A percentile compares a stretch with the other conserved stretches of the same genome.
Evolutionary conservation across 2,329 filamentous ascomycete species (phyloP).

Genomic region (Aspergillus novoparasiticus): DNA sequence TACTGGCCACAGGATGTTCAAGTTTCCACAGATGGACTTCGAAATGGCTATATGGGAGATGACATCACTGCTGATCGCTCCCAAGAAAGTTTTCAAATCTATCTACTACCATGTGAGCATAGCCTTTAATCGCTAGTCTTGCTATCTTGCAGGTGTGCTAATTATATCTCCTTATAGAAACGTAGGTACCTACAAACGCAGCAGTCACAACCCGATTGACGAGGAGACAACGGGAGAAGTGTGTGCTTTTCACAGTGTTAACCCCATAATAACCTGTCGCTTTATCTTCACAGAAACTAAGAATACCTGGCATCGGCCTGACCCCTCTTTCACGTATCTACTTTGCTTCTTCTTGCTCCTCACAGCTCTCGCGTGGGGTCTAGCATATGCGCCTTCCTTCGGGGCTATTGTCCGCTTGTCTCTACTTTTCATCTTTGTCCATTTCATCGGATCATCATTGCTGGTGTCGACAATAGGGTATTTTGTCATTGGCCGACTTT

Average conservation of each 20-base stretch:
- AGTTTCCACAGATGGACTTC: conserved; percentile 75
- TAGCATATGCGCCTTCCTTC: conserved; percentile 55
- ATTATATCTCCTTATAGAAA: neutral
- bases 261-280: neutral
- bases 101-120: conserved; percentile 68
- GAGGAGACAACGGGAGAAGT: neutral
- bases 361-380: conserved; percentile 59
- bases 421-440: conserved; percentile 55
- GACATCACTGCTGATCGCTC: conserved; percentile 67
- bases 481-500: conserved; percentile 63
- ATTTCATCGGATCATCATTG: conserved; percentile 64
- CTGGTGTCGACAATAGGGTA: conserved; percentile 64
- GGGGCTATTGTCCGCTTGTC: conserved; percentile 50
- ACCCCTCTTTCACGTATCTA: conserved; percentile 71
- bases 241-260: neutral
- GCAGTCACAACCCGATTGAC: neutral
- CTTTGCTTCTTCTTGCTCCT: conserved; percentile 66
- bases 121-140: conserved; percentile 2
- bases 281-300: conserved; percentile 58
- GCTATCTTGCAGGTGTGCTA: neutral
- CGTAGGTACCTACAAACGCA: neutral
- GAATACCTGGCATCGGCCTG: conserved; percentile 70
- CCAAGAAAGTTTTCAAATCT: conserved; percentile 71
- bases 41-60: conserved; percentile 75
- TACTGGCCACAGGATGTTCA: conserved; percentile 58